phyloP scores from a whole-genome alignment of 164 flowering plant species.

The Amborella trichopoda region DNA sequence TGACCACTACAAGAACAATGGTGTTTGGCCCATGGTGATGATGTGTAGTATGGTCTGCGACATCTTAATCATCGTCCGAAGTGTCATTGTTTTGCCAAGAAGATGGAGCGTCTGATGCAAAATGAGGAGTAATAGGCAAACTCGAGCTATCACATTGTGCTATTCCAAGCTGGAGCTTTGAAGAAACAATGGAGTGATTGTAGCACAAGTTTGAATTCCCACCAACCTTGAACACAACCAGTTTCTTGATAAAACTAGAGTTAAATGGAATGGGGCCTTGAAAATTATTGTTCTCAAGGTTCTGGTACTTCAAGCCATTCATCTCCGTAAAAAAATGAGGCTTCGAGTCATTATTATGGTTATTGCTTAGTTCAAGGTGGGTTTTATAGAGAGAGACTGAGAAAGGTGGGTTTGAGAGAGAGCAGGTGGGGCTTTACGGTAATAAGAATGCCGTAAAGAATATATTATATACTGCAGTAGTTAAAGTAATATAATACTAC shows the following conservation, averaged over 20 bases:
- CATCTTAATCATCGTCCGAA: background rate
- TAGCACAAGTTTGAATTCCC: slow-evolving; percentile 69
- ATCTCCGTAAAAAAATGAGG: slow-evolving; percentile 51
- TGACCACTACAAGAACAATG: slow-evolving; percentile 87
- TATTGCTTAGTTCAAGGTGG: slow-evolving; percentile 81
- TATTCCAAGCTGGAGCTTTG: slow-evolving; percentile 81
- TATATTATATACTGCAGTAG: no score
- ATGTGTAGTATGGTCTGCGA: no score
- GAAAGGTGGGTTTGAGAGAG: no score
- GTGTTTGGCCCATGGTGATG: slow-evolving; percentile 67
- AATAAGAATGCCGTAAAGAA: no score
- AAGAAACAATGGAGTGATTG: slow-evolving; percentile 43
- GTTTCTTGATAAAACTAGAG: slow-evolving; percentile 39
- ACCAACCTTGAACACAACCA: slow-evolving; percentile 62
- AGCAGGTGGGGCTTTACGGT: no score
- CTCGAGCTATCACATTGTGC: slow-evolving; percentile 84
- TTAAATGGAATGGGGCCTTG: slow-evolving; percentile 87
- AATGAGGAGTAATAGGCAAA: slow-evolving; percentile 36
- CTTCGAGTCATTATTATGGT: slow-evolving; percentile 73
- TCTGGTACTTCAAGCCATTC: slow-evolving; percentile 58
- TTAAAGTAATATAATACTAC: no score
- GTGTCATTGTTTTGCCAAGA: background rate
- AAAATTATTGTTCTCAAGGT: slow-evolving; percentile 64
- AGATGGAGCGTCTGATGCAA: slow-evolving; percentile 4
- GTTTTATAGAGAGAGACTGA: no score